A percentile compares a stretch with the other conserved stretches of the same genome.
phyloP scores from a whole-genome alignment of 1,284 basidiomycete species.

The Marasmius oreades region DNA sequence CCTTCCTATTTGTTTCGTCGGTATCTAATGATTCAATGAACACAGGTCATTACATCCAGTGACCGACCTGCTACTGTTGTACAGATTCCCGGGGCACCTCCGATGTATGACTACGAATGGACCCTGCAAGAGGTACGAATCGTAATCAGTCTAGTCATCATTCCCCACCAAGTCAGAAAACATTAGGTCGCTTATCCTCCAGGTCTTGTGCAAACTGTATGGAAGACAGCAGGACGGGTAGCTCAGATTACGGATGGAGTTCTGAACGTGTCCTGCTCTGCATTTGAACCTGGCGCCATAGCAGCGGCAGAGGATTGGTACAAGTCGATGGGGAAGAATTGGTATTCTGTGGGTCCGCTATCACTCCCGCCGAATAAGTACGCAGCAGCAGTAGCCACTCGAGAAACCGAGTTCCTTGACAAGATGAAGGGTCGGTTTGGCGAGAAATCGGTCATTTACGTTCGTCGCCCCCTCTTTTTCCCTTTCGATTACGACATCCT shows the following conservation, averaged over 20 bases:
- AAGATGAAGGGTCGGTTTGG: neutral
- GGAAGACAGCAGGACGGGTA: neutral
- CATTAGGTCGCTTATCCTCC: neutral
- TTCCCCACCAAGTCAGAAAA: neutral
- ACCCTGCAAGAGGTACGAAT: neutral
- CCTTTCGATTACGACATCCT: no score
- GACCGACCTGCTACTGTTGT: neutral
- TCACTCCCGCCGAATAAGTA: neutral
- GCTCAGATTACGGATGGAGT: neutral
- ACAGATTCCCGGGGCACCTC: neutral
- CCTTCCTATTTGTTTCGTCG: no score
- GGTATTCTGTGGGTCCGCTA: neutral
- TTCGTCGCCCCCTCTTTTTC: neutral
- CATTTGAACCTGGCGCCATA: neutral
- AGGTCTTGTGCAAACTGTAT: neutral
- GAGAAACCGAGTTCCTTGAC: neutral
- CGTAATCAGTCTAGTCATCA: neutral
- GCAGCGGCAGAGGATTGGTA: neutral
- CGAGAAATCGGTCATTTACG: neutral
- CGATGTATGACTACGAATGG: constrained; percentile 3
- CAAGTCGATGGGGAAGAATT: neutral
- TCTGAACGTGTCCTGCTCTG: neutral
- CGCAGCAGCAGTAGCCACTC: neutral
- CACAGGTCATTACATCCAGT: neutral
- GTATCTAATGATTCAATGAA: no score